Conservation (phyloP, 164 flowering plant genomes). For the Nymphaea thermarum region DNA sequence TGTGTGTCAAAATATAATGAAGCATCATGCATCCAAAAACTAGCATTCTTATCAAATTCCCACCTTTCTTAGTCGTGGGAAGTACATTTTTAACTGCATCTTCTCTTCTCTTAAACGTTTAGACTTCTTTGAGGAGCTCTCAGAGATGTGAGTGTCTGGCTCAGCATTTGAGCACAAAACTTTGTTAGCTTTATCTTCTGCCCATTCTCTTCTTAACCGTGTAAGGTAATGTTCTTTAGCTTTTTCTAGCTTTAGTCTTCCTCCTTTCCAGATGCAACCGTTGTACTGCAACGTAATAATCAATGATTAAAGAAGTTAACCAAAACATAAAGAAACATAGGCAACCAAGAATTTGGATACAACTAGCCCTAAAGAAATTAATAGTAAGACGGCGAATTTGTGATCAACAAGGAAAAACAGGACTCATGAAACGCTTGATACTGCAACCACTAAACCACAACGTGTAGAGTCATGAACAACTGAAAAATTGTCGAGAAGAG, state of each 20-base stretch:
- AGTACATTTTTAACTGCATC: conserved; percentile 38
- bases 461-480: too few species aligned
- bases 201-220: conserved; percentile 66
- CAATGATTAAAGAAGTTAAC: not conserved
- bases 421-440: too few species aligned
- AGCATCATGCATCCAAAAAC: too few species aligned
- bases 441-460: too few species aligned
- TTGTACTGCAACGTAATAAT: conserved; percentile 40
- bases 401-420: too few species aligned
- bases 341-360: not conserved
- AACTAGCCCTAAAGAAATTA: not conserved
- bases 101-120: conserved; percentile 16
- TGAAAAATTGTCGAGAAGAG: too few species aligned
- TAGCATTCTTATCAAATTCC: not conserved
- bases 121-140: conserved; percentile 8
- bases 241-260: conserved; percentile 65
- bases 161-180: not conserved
- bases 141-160: conserved; percentile 9
- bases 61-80: conserved; percentile 68
- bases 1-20: too few species aligned
- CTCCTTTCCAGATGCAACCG: conserved; percentile 92
- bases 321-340: not conserved
- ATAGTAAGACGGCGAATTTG: not conserved
- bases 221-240: conserved; percentile 78
- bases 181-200: conserved; percentile 29